Percentiles rank a stretch among this genome's conserved stretches.
Conservation (phyloP, 2,329 filamentous ascomycete genomes). For the Fusarium sambucinum region DNA sequence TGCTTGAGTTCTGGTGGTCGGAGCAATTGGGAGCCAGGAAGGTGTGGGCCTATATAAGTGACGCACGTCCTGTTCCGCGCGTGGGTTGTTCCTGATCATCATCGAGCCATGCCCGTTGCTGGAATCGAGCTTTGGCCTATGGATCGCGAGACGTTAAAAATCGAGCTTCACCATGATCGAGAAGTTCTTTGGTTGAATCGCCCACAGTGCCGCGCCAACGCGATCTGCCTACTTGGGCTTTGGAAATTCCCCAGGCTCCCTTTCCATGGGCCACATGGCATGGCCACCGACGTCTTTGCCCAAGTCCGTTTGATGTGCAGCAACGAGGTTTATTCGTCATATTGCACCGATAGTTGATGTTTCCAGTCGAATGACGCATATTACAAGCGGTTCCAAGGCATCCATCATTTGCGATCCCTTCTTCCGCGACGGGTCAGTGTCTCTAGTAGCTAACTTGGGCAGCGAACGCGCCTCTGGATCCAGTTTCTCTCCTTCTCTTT, state of each 20-base stretch:
- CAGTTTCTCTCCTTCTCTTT: constrained; percentile 2
- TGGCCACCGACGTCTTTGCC: constrained; percentile 32
- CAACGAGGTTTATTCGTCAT: constrained; percentile 31
- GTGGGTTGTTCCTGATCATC: constrained; percentile 46
- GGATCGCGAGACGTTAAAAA: constrained; percentile 45
- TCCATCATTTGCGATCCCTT: constrained; percentile 23
- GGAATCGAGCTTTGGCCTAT: constrained; percentile 51
- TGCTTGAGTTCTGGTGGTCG: constrained; percentile 34
- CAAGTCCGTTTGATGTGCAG: constrained; percentile 18
- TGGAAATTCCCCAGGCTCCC: constrained; percentile 26
- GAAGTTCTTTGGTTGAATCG: constrained; percentile 22
- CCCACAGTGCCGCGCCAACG: constrained; percentile 32
- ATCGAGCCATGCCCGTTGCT: constrained; percentile 45
- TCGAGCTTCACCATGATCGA: constrained; percentile 38
- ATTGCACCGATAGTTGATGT: constrained; percentile 19
- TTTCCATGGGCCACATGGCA: constrained; percentile 38
- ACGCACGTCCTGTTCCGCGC: constrained; percentile 33
- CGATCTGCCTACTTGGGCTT: constrained; percentile 31
- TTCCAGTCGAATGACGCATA: constrained; percentile 32
- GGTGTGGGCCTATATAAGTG: constrained; percentile 33
- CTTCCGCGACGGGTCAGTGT: constrained; percentile 18
- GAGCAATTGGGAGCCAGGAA: constrained; percentile 27
- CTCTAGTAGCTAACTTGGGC: background rate
- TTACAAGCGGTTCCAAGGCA: constrained; percentile 25
- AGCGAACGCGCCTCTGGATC: background rate